Conservation (phyloP, 371 early-diverging fungal genomes). For the Circinella minor region DNA sequence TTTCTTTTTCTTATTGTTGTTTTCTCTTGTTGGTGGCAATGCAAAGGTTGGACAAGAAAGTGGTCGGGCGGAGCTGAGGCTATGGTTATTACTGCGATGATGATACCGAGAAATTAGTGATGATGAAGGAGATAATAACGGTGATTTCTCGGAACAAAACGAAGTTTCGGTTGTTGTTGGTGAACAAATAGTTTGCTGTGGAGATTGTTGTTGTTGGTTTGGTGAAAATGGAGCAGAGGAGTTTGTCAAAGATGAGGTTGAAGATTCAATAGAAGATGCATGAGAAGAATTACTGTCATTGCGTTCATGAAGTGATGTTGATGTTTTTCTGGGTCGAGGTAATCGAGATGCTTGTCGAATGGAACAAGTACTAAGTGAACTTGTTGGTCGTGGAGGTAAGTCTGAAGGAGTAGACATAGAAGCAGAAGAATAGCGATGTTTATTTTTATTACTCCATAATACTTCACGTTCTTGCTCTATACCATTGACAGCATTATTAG, state of each 20-base stretch:
- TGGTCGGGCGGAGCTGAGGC: not conserved
- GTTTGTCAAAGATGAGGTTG: constrained; percentile 11
- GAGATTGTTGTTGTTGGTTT: constrained; percentile 7
- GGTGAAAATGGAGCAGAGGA: not conserved
- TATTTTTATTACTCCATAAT: not conserved
- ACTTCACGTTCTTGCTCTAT: constrained; percentile 34
- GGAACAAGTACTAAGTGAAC: not conserved
- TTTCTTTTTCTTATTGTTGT: not conserved
- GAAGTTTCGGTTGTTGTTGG: constrained; percentile 13
- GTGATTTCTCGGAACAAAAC: constrained; percentile 15
- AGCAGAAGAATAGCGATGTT: no score
- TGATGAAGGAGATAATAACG: not conserved
- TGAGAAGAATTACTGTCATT: constrained; percentile 3
- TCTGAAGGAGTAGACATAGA: not conserved
- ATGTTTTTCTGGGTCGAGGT: constrained; percentile 28
- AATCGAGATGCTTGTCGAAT: constrained; percentile 23
- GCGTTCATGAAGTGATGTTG: constrained; percentile 1
- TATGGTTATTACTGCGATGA: not conserved
- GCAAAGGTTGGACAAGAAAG: constrained; percentile 14
- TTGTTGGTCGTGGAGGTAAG: not conserved
- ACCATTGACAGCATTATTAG: constrained; percentile 51
- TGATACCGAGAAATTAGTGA: not conserved
- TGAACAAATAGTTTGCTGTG: not conserved
- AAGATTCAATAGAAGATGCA: constrained; percentile 8
- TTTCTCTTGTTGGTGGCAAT: constrained; percentile 4